These are phyloP conservation scores for Leptodontidium sp. DNA, from an alignment of 2,329 filamentous ascomycete species.

Conservation along the genomic window DNA sequence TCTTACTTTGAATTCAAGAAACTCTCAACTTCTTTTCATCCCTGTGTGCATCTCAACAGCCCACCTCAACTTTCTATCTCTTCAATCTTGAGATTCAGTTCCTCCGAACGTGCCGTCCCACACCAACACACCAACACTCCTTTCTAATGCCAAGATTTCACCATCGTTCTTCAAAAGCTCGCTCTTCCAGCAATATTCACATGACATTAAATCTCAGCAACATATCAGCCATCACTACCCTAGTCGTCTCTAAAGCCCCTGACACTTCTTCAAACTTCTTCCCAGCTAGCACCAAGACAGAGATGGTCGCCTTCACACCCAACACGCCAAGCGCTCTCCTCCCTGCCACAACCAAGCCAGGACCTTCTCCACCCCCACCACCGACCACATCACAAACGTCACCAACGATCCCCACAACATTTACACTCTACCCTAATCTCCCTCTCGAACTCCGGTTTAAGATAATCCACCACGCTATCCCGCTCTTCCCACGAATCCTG, in stretches of 20 bases:
- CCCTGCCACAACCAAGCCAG: background rate
- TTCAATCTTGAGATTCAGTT: no score
- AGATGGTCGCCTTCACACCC: background rate
- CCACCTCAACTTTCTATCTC: no score
- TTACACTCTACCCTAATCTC: background rate
- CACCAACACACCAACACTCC: background rate
- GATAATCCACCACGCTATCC: background rate
- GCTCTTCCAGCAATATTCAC: background rate
- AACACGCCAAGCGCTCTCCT: background rate
- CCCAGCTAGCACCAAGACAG: background rate
- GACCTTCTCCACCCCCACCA: background rate
- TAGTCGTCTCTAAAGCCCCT: background rate
- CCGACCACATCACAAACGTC: background rate
- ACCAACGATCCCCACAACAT: background rate
- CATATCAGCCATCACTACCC: background rate
- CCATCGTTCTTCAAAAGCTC: background rate
- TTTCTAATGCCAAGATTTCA: background rate
- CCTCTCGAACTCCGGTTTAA: conserved; percentile 5
- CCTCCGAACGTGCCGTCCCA: no score
- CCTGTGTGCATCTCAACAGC: no score
- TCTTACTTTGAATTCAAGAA: no score
- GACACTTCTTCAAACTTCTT: background rate
- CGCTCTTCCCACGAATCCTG: background rate
- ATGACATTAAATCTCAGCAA: background rate
- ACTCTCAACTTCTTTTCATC: no score